A percentile compares a stretch with the other conserved stretches of the same genome.
Evolutionary conservation across 78 protist genomes (phyloP).

Genomic region (Dictyostelium firmibasis): DNA sequence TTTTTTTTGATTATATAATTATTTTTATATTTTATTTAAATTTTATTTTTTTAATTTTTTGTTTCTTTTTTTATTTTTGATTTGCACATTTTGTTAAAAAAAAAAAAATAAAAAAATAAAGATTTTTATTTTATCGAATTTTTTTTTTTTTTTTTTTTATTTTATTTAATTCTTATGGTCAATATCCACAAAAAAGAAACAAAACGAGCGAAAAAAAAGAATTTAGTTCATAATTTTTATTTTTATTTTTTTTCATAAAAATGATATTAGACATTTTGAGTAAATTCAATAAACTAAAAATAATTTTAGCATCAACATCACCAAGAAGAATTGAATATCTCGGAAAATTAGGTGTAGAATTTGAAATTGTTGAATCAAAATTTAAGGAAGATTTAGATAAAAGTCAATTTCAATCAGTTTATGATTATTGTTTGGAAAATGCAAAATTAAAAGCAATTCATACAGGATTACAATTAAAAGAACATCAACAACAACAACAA

Average conservation of each 20-base stretch:
- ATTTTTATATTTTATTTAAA: too few species aligned
- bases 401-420: background rate
- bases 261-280: slow-evolving; percentile 65
- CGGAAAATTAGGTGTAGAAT: slow-evolving; percentile 26
- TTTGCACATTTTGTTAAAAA: too few species aligned
- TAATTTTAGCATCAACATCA: slow-evolving; percentile 54
- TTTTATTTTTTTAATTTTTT: too few species aligned
- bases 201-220: too few species aligned
- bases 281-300: slow-evolving; percentile 12
- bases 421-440: slow-evolving; percentile 29
- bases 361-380: slow-evolving; percentile 27
- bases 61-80: too few species aligned
- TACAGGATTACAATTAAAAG: slow-evolving; percentile 5
- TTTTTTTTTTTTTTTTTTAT: too few species aligned
- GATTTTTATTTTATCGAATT: too few species aligned
- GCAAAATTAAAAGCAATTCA: slow-evolving; percentile 24
- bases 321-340: slow-evolving; percentile 67
- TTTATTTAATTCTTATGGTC: too few species aligned
- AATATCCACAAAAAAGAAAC: too few species aligned
- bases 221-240: too few species aligned
- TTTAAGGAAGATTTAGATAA: slow-evolving; percentile 76
- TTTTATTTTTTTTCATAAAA: background rate
- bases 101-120: too few species aligned
- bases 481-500: background rate
- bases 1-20: too few species aligned